Conservation (phyloP, 768 basidiomycete genomes). For the Panaeolus papilionaceus region DNA sequence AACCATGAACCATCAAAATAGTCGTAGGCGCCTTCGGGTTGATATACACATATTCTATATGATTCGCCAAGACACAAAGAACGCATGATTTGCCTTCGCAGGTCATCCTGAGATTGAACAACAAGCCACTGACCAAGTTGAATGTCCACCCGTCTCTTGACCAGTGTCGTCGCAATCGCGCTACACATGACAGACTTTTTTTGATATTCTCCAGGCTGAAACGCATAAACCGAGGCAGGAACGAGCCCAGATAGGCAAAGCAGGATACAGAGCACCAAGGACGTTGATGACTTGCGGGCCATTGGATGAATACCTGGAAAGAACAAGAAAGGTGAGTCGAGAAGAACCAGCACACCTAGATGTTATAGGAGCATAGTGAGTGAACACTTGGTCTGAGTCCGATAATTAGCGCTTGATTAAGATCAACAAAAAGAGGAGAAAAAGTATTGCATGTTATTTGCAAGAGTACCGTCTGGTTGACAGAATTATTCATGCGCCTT, state of each 20-base stretch:
- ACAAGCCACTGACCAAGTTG: slow-evolving; percentile 46
- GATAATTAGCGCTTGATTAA: neutral
- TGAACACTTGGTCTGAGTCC: neutral
- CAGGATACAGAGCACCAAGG: neutral
- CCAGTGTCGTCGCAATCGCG: neutral
- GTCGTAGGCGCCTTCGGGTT: slow-evolving; percentile 58
- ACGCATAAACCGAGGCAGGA: neutral
- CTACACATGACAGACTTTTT: neutral
- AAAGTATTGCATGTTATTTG: too few relatives aligned
- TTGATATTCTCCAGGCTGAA: neutral
- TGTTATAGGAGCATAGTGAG: neutral
- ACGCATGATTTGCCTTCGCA: neutral
- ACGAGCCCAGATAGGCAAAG: neutral
- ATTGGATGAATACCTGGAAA: neutral
- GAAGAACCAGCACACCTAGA: neutral
- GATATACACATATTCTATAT: slow-evolving; percentile 66
- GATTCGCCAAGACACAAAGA: neutral
- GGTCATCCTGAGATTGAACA: neutral
- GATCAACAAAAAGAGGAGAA: too few relatives aligned
- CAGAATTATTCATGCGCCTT: too few relatives aligned
- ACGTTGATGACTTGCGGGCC: neutral
- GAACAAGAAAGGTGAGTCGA: neutral
- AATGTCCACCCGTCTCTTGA: slow-evolving; percentile 39
- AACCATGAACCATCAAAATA: slow-evolving; percentile 77
- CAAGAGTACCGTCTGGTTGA: too few relatives aligned